Conservation (phyloP, 2,329 filamentous ascomycete species). For the Colletotrichum navitas region DNA sequence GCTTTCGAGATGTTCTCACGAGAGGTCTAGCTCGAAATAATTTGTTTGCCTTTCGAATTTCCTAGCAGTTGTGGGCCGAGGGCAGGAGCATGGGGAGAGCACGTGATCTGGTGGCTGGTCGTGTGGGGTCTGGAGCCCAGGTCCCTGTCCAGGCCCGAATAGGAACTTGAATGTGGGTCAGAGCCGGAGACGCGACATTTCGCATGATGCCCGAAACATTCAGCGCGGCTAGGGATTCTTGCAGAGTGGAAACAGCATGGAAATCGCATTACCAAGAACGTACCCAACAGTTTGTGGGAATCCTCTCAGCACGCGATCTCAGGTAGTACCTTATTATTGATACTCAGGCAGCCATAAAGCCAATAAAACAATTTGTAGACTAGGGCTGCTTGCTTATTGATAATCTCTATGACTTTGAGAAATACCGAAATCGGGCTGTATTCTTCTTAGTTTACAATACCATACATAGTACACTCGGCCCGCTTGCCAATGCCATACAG, state of each 20-base stretch:
- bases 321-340: neutral
- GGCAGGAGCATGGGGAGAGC: neutral
- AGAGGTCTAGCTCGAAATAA: conserved; percentile 6
- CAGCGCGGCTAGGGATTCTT: neutral
- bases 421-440: conserved; percentile 18
- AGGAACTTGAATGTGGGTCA: no score
- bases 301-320: neutral
- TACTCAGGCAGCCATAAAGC: neutral
- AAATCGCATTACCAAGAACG: neutral
- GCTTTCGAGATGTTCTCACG: conserved; percentile 65
- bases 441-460: conserved; percentile 39
- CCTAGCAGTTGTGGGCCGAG: conserved; percentile 26
- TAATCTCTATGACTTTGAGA: neutral
- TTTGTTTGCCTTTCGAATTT: conserved; percentile 15
- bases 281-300: neutral
- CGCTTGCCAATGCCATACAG: conserved; percentile 15
- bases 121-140: fast-evolving
- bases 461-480: conserved; percentile 36
- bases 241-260: neutral
- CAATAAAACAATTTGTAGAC: neutral
- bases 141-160: neutral
- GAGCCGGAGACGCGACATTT: neutral
- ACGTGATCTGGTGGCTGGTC: neutral
- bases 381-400: neutral
- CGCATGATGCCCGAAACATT: neutral